Base-by-base conservation (phyloP, 2,329 filamentous ascomycete genomes). In the Microsporum ferrugineum region DNA sequence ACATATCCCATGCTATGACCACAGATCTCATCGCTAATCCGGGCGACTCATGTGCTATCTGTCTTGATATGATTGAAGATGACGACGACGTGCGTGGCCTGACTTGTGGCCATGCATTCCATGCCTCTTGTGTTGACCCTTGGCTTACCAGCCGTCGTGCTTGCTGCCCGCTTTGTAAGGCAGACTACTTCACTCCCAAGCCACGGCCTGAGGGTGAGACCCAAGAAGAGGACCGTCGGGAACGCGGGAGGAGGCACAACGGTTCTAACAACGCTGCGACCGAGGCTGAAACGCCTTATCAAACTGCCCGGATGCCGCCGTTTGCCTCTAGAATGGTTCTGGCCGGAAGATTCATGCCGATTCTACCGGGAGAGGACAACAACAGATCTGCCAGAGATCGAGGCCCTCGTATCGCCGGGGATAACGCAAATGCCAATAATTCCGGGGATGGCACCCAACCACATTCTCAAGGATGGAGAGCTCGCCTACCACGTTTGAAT, bases 81-180 rank as follows among this genome's bases (percentile, higher is more conserved):
- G 89, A 96, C 65, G 94, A 97, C 68, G 92, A 99, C 71, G 86
- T 99, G 57, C 89, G 94, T 67, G 94, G 94, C 1, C 78, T 99
- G 63, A 91, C 89, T 2, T 99, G 94, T 70, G 94, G 94, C n/a
- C 94, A 99, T 74, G 91, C 92, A 60, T 99, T 97, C 82, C 94
- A 99, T 72, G 91, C 91, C 58, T 89, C 88, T 43, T 99, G 94
- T 71, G 84, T 99, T 57, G 94, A 99, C 68, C 94, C 94, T 8
- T 99, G 94, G 94, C 78, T 99, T 65, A 99, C 94, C 7, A 91
- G 88, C 70, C 85, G 94, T 65, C 87, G 92, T 66, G 94, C 94
- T 31, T 97, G 92, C 78, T 99, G 94, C 72, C 94, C 94, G 4
- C 85, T 99, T 5, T 99, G 94, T 80, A 99, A 99, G 77, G 89